Evolutionary conservation across 1,284 basidiomycete species (phyloP), one percentile per base, ranked within the genome.

Genomic region (Amylostereum areolatum): DNA sequence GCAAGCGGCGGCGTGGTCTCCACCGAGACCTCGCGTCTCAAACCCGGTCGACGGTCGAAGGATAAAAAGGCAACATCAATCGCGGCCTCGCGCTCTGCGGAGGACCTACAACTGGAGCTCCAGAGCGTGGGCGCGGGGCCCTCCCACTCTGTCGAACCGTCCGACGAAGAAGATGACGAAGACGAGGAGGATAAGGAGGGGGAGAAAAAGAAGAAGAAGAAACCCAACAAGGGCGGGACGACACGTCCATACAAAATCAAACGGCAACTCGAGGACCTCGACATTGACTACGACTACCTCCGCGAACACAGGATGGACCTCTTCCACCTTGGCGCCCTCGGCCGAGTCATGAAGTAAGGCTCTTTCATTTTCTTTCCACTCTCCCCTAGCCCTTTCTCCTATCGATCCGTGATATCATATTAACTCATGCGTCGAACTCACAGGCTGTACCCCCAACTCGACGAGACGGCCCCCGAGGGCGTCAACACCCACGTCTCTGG

Each of bases 181-280:
- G 37, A 44, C 5, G 28, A 45, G 31, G n/a, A 34, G 25, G 34
- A 12, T 33, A 36, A 45, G 52, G 32, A 44, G n/a, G 41, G 35
- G 46, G 46, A 34, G 51, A 45, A 46, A 2, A 46, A 52, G 25
- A 33, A 4, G 29, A 34, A 47, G 27, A 56, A 55, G n/a, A 59
- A 64, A 56, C 49, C 47, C 7, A 55, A 59, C 28, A 0, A 28
- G 7, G 61, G 62, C n/a, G 75, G 78, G 1, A 43, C 62, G 45
- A 78, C 70, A 0, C 69, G 66, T 37, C 69, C 66, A 3, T 72
- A 78, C 54, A 78, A 69, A 51, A 60, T 76, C 32, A 73, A 67
- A 48, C 60, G 60, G 7, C 55, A 66, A 28, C 71, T 82, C 39
- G 56, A 63, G 8, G 60, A 67, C 11, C 55, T 69, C 47, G 75